Evolutionary conservation across 495 filamentous ascomycete genomes (phyloP).

Genomic region (Clohesyomyces aquaticus): DNA sequence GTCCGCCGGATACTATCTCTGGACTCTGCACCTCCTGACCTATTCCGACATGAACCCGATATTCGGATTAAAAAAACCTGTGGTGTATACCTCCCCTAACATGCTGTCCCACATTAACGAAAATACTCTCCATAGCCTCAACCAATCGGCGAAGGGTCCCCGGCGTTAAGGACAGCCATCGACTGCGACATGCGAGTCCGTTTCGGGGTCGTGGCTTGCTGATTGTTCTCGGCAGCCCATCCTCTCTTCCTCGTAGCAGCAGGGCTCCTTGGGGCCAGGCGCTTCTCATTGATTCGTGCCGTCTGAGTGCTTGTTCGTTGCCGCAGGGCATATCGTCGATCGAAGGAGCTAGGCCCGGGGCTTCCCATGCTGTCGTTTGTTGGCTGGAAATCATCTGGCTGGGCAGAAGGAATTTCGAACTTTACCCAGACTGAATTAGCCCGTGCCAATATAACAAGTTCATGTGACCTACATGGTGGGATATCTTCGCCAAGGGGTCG

Average conservation of each 20-base stretch:
- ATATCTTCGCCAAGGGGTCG: constrained; percentile 49
- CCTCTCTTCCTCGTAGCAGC: not conserved
- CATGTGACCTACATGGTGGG: constrained; percentile 47
- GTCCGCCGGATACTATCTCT: too few species aligned
- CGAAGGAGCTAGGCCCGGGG: not conserved
- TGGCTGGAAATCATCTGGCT: not conserved
- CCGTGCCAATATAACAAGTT: not conserved
- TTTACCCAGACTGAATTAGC: constrained; percentile 1
- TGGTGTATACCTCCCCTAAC: too few species aligned
- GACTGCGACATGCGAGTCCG: not conserved
- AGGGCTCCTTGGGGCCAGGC: not conserved
- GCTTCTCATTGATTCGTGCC: not conserved
- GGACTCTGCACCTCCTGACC: too few species aligned
- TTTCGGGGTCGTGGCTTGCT: not conserved
- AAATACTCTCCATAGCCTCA: not conserved
- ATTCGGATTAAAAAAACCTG: too few species aligned
- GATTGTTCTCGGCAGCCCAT: not conserved
- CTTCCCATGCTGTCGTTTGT: not conserved
- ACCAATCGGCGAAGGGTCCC: constrained; percentile 3
- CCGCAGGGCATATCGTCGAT: not conserved
- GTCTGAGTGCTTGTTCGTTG: not conserved
- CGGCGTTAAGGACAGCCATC: not conserved
- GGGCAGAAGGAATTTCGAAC: constrained; percentile 4
- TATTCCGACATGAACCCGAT: too few species aligned
- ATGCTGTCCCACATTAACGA: not conserved